A percentile compares a stretch with the other conserved stretches of the same genome.
Conservation (phyloP, 768 basidiomycete genomes). For the Crucibulum laeve region DNA sequence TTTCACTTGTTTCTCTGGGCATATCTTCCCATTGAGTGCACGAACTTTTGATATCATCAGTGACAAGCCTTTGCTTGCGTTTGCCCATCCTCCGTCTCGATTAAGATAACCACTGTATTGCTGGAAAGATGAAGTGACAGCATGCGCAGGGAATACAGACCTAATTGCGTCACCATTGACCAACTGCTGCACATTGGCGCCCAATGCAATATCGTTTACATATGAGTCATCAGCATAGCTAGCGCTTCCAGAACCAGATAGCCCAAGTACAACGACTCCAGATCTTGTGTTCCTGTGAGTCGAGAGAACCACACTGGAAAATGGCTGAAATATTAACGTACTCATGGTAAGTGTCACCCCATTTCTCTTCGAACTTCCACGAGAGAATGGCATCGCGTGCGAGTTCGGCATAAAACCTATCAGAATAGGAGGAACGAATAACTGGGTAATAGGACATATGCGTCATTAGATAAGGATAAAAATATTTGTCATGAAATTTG, state of each 20-base stretch:
- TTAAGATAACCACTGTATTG: conserved; percentile 61
- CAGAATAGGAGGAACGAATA: conserved; percentile 70
- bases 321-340: conserved; percentile 32
- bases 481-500: background rate
- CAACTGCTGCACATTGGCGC: conserved; percentile 43
- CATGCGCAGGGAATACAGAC: conserved; percentile 40
- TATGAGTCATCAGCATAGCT: conserved; percentile 52
- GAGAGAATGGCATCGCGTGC: conserved; percentile 71
- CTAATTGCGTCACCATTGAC: conserved; percentile 34
- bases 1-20: conserved; percentile 54
- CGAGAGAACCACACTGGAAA: conserved; percentile 1
- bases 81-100: conserved; percentile 79
- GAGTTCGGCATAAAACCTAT: conserved; percentile 63
- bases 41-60: conserved; percentile 51
- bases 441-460: conserved; percentile 35
- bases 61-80: conserved; percentile 63
- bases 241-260: conserved; percentile 17
- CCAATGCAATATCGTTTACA: conserved; percentile 57
- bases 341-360: conserved; percentile 83
- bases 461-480: background rate
- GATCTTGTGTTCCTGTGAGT: conserved; percentile 38
- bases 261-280: conserved; percentile 61
- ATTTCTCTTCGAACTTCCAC: conserved; percentile 67
- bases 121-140: conserved; percentile 30
- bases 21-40: conserved; percentile 55